These are phyloP conservation scores for Periconia sp. DNA, from an alignment of 2,329 filamentous ascomycete genomes.

Conservation along the genomic window DNA sequence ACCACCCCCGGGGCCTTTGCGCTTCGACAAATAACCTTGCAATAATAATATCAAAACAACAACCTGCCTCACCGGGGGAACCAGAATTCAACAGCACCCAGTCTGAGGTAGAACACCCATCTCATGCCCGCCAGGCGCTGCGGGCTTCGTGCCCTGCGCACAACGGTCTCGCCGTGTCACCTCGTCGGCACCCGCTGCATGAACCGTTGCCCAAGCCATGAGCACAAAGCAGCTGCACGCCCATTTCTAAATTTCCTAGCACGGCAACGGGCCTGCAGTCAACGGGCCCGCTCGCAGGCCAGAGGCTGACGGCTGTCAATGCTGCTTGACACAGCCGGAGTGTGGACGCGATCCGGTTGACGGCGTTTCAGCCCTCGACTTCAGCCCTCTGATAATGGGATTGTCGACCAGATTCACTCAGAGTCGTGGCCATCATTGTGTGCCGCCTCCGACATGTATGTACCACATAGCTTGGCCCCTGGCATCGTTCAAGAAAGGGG, in stretches of 20 bases:
- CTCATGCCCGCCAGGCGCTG: slow-evolving; percentile 4
- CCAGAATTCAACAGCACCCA: slow-evolving; percentile 9
- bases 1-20: slow-evolving; percentile 13
- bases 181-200: slow-evolving; percentile 7
- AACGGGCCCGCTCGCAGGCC: not conserved
- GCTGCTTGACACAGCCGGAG: not conserved
- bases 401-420: not conserved
- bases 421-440: too few species aligned
- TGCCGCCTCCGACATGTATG: not conserved
- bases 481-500: not conserved
- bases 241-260: slow-evolving; percentile 1
- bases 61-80: slow-evolving; percentile 20
- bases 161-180: not conserved
- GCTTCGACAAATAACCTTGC: slow-evolving; percentile 12
- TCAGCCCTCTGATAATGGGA: not conserved
- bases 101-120: not conserved
- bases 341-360: not conserved
- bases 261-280: not conserved
- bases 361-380: not conserved
- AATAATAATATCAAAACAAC: slow-evolving; percentile 23
- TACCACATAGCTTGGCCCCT: too few species aligned
- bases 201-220: slow-evolving; percentile 6
- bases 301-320: not conserved
- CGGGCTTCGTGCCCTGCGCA: slow-evolving; percentile 7
- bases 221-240: slow-evolving; percentile 6